Conservation (phyloP, 441 rosid species). For the Sinapis alba region DNA sequence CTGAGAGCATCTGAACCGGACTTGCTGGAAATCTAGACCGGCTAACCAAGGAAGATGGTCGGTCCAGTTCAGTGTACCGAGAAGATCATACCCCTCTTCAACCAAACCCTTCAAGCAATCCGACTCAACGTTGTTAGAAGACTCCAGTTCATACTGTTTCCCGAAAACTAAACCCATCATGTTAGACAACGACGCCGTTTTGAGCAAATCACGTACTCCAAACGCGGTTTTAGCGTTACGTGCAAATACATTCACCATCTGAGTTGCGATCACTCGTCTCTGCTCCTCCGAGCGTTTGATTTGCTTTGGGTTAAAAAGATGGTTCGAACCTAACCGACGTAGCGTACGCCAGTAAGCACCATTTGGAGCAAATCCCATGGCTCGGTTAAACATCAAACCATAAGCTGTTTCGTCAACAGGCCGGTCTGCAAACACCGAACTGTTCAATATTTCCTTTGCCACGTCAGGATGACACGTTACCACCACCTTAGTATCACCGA, state of each 20-base stretch:
- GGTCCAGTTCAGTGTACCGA: conserved; percentile 76
- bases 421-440: conserved; percentile 80
- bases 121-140: conserved; percentile 41
- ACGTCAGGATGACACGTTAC: conserved; percentile 79
- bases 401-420: conserved; percentile 83
- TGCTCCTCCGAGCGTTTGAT: conserved; percentile 59
- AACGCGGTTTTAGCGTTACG: conserved; percentile 39
- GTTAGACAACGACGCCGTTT: conserved; percentile 74
- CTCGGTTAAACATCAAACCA: conserved; percentile 80
- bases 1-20: conserved; percentile 69
- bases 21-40: conserved; percentile 71
- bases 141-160: conserved; percentile 50
- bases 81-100: conserved; percentile 79
- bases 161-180: conserved; percentile 90
- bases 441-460: conserved; percentile 74
- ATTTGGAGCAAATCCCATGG: conserved; percentile 87
- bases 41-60: conserved; percentile 83
- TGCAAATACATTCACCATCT: conserved; percentile 55
- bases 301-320: conserved; percentile 74
- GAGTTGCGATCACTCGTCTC: conserved; percentile 49
- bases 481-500: conserved; percentile 69
- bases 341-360: conserved; percentile 81
- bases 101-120: conserved; percentile 63
- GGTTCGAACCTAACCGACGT: conserved; percentile 65
- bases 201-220: conserved; percentile 58